Evolutionary conservation across 2,329 filamentous ascomycete species (phyloP), one percentile per base, ranked within the genome.

Genomic region (Aspergillus hiratsukae): DNA sequence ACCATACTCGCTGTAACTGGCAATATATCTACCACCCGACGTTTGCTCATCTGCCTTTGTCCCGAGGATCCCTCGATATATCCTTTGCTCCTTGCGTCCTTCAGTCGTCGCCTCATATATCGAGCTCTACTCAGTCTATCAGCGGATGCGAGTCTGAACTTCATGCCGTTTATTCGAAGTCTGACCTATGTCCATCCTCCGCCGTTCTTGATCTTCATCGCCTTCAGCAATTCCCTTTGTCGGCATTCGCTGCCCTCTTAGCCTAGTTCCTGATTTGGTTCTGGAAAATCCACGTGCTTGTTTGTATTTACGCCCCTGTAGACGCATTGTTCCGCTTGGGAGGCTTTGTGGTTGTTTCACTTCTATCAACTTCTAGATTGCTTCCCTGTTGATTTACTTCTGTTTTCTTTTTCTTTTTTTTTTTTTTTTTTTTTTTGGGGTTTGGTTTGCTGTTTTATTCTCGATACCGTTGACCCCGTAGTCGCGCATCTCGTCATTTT

Each of bases 321-420:
- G 60, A 62, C 61, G 60, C 65, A 64, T 64, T 55, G 60, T 68
- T 62, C 60, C 60, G 53, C 64, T 67, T 69, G 68, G 68, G 67
- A 64, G 69, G 66, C 63, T 67, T 55, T 65, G 61, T 69, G 59
- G 61, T 64, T 63, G 57, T 64, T 63, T 63, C 66, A 57, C 45
- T 61, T 55, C 51, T 57, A 55, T 48, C 49, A 51, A 51, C 46
- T 48, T 52, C 56, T 40, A 46, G 57, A 48, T 53, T 53, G 58
- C 54, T 58, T 50, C 31, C 53, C 56, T 58, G 61, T 51, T 50
- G 43, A 37, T 53, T 57, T 45, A 48, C 55, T 48, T 51, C 49
- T 55, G n/a, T 41, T 56, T 48, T 51, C 49, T 55, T n/a, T 41
- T 51, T 48, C 41, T 55, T 57, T 48, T 19, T n/a, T 28, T 40